Percentiles rank a stretch among this genome's conserved stretches.
Conservation (phyloP, 768 basidiomycete genomes). For the Phylloporus sp. region DNA sequence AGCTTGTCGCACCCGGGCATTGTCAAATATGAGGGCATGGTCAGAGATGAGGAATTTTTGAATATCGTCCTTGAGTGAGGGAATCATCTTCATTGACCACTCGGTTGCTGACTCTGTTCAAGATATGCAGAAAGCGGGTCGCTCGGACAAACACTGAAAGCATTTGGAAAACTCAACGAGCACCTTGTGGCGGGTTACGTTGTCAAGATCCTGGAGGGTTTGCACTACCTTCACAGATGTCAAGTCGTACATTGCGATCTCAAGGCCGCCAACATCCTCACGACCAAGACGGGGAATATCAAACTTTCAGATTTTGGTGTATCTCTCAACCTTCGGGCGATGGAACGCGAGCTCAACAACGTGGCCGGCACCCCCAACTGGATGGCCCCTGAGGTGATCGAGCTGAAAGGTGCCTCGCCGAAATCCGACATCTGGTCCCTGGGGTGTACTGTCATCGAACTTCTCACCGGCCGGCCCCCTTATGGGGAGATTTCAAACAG, state of each 20-base stretch:
- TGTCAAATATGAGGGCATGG: conserved; percentile 97
- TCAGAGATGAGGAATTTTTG: conserved; percentile 79
- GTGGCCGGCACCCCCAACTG: conserved; percentile 96
- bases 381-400: conserved; percentile 99
- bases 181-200: conserved; percentile 89
- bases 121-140: conserved; percentile 98
- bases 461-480: conserved; percentile 88
- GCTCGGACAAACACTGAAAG: conserved; percentile 85
- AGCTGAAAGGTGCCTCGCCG: conserved; percentile 88
- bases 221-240: conserved; percentile 86
- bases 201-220: conserved; percentile 93
- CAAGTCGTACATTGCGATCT: conserved; percentile 97
- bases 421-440: conserved; percentile 96
- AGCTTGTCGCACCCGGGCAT: conserved; percentile 90
- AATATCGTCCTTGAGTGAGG: conserved; percentile 93
- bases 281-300: conserved; percentile 95
- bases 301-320: conserved; percentile 98
- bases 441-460: conserved; percentile 91
- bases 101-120: conserved; percentile 15
- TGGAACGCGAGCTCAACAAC: conserved; percentile 81
- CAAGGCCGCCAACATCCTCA: conserved; percentile 98
- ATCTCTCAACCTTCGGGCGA: conserved; percentile 88
- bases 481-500: conserved; percentile 86
- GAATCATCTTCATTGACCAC: not conserved
- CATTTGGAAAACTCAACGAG: conserved; percentile 93